Percentiles rank a stretch among this genome's conserved stretches.
phyloP scores from a whole-genome alignment of 805 yeast species.

The Komagataella kurtzmanii region DNA sequence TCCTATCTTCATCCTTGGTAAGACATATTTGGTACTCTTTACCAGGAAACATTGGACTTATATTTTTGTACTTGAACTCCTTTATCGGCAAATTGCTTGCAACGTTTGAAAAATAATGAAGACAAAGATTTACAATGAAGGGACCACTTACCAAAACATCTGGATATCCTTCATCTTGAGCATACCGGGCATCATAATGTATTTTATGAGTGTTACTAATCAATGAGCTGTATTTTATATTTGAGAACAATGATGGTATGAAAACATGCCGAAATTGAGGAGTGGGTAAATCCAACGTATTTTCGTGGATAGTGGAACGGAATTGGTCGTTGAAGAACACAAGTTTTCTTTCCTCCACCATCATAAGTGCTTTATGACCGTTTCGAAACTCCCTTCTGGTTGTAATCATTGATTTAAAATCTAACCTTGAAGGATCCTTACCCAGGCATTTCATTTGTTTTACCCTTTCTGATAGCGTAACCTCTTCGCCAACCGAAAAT shows the following conservation, averaged over 20 bases:
- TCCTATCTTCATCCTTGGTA: conserved; percentile 1
- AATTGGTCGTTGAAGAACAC: conserved; percentile 1
- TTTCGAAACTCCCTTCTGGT: conserved; percentile 1
- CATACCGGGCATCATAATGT: conserved; percentile 55
- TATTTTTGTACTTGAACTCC: conserved; percentile 33
- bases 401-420: conserved; percentile 5
- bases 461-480: conserved; percentile 42
- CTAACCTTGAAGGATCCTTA: conserved; percentile 6
- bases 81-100: conserved; percentile 9
- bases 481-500: conserved; percentile 17
- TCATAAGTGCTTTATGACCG: background rate
- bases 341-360: background rate
- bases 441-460: conserved; percentile 20
- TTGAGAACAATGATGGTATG: conserved; percentile 26
- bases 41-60: conserved; percentile 33
- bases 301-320: conserved; percentile 1
- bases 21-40: conserved; percentile 18
- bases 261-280: conserved; percentile 15
- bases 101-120: conserved; percentile 32
- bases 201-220: conserved; percentile 78
- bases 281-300: background rate
- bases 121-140: conserved; percentile 43
- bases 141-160: conserved; percentile 73
- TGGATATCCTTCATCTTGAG: conserved; percentile 46
- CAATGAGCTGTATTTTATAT: conserved; percentile 57